These are phyloP conservation scores for Monosporascus sp. DNA, from an alignment of 2,329 filamentous ascomycete species.

Conservation along the genomic window DNA sequence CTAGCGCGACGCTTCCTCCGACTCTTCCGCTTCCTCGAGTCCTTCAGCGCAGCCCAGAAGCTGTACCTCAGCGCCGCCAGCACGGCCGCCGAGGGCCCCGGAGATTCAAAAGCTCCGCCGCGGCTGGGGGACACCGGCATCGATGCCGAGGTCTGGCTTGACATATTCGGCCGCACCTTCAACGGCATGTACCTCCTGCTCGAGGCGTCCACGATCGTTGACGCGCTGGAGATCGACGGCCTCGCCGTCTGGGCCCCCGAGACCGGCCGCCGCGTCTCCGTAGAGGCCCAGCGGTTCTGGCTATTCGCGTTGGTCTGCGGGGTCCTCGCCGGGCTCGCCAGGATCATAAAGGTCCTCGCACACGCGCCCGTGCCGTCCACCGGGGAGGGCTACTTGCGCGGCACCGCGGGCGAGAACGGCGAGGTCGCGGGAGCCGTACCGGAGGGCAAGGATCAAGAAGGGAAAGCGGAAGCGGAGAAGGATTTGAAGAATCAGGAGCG, in stretches of 20 bases:
- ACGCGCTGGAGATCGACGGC: slow-evolving; percentile 39
- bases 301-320: slow-evolving; percentile 55
- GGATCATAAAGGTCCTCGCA: slow-evolving; percentile 33
- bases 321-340: slow-evolving; percentile 37
- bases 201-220: slow-evolving; percentile 58
- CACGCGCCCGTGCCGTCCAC: slow-evolving; percentile 30
- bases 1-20: slow-evolving; percentile 59
- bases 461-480: slow-evolving; percentile 3
- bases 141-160: slow-evolving; percentile 39
- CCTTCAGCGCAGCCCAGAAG: slow-evolving; percentile 46
- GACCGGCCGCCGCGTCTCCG: slow-evolving; percentile 39
- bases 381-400: slow-evolving; percentile 23
- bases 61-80: slow-evolving; percentile 28
- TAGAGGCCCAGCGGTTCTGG: slow-evolving; percentile 67
- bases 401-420: slow-evolving; percentile 1
- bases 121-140: neutral
- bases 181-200: slow-evolving; percentile 63
- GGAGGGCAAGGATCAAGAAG: slow-evolving; percentile 9
- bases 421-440: slow-evolving; percentile 9
- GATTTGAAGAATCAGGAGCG: slow-evolving; percentile 25
- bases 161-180: slow-evolving; percentile 52
- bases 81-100: slow-evolving; percentile 1
- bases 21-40: slow-evolving; percentile 62
- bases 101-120: neutral
- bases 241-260: slow-evolving; percentile 49